Percentiles rank a stretch among this genome's conserved stretches.
Evolutionary conservation across 495 filamentous ascomycete species (phyloP).

Genomic region (Aspergillus panamensis): DNA sequence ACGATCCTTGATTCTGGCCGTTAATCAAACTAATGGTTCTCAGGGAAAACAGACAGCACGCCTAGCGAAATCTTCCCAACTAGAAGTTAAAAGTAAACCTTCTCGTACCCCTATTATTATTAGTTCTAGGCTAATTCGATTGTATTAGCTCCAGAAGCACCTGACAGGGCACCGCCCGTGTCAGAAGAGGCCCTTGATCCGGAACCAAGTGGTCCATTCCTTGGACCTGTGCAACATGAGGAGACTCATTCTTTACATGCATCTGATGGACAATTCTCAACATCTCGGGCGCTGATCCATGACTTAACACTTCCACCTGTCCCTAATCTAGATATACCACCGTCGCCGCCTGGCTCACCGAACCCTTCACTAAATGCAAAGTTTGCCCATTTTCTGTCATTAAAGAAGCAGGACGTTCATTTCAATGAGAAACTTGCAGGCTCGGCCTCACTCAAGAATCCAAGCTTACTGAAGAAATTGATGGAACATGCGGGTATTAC

Average conservation of each 20-base stretch:
- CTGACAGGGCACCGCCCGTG: background rate
- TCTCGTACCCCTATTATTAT: background rate
- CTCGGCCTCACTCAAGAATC: constrained; percentile 73
- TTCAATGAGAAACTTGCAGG: constrained; percentile 81
- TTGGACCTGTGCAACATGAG: constrained; percentile 40
- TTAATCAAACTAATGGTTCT: constrained; percentile 1
- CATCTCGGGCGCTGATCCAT: constrained; percentile 62
- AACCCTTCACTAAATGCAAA: constrained; percentile 62
- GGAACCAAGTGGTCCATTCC: constrained; percentile 39
- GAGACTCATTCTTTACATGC: constrained; percentile 21
- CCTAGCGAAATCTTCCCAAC: constrained; percentile 6
- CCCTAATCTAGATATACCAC: constrained; percentile 76
- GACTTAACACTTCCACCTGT: constrained; percentile 81
- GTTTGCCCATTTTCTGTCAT: constrained; percentile 74
- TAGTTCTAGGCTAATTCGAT: background rate
- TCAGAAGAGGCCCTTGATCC: constrained; percentile 1
- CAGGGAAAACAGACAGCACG: constrained; percentile 12
- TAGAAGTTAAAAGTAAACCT: constrained; percentile 20
- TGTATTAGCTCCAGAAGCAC: constrained; percentile 7
- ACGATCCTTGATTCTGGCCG: background rate
- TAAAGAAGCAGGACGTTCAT: constrained; percentile 84
- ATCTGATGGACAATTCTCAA: constrained; percentile 45
- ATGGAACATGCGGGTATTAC: constrained; percentile 75
- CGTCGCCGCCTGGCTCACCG: constrained; percentile 77
- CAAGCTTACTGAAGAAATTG: constrained; percentile 73